These are phyloP conservation scores for Aspergillus avenaceus DNA, from an alignment of 495 filamentous ascomycete species.

Conservation along the genomic window DNA sequence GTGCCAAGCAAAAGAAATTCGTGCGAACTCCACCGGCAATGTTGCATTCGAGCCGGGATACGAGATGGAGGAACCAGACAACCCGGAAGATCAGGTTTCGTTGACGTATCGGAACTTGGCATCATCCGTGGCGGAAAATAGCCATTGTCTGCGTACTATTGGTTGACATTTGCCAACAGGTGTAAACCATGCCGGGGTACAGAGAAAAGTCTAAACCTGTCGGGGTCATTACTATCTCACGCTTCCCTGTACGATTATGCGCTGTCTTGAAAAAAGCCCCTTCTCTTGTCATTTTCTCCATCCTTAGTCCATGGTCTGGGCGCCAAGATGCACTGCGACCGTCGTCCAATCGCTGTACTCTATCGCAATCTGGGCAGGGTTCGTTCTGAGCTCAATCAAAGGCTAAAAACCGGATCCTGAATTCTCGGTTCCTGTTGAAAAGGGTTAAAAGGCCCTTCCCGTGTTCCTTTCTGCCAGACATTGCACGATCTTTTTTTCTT, in stretches of 20 bases:
- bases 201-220: too few relatives aligned
- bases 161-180: too few relatives aligned
- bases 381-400: background rate
- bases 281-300: too few relatives aligned
- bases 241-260: too few relatives aligned
- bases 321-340: background rate
- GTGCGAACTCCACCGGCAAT: background rate
- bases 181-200: too few relatives aligned
- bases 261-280: too few relatives aligned
- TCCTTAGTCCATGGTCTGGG: background rate
- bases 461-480: background rate
- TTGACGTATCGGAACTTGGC: background rate
- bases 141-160: background rate
- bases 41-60: background rate
- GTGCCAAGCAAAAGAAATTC: background rate
- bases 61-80: background rate
- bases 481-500: too few relatives aligned
- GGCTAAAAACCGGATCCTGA: background rate
- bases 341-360: background rate
- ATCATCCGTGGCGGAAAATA: background rate
- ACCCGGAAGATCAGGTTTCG: background rate
- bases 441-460: background rate
- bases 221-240: too few relatives aligned
- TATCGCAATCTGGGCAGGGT: background rate
- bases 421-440: background rate